These are phyloP conservation scores for Musa balbisiana DNA, from an alignment of 202 grass and related monocot species.

Conservation along the genomic window DNA sequence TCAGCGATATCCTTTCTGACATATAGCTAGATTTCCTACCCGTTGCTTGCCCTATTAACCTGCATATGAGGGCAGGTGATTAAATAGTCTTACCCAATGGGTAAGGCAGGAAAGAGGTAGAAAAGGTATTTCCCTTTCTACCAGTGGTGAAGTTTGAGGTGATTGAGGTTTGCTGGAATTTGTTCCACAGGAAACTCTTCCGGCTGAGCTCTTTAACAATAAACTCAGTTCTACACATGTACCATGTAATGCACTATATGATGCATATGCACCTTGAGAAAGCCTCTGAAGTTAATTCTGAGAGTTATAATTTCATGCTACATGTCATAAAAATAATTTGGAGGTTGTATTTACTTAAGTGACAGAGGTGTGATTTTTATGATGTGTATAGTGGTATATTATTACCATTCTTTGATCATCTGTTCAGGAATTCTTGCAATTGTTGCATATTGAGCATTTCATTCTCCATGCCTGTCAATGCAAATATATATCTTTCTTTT, in stretches of 20 bases:
- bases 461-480: not conserved
- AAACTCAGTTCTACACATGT: not conserved
- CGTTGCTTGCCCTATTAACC: not conserved
- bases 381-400: not conserved
- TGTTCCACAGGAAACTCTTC: not conserved
- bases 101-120: not conserved
- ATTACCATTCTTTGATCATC: not conserved
- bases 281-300: not conserved
- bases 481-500: not conserved
- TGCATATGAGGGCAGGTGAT: not conserved
- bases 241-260: not conserved
- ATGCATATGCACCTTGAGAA: not conserved
- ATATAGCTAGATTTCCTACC: not conserved
- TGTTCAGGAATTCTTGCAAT: not conserved
- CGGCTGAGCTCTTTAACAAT: not conserved
- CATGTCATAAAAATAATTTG: not conserved
- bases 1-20: not conserved
- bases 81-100: not conserved
- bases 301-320: not conserved
- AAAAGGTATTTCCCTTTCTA: not conserved
- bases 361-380: not conserved
- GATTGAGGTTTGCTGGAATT: not conserved
- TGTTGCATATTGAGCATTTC: not conserved
- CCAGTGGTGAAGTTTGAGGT: not conserved
- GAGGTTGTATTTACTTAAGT: not conserved